phyloP scores from a whole-genome alignment of 1,284 basidiomycete genomes.

The Cystobasidiaceae sp. region DNA sequence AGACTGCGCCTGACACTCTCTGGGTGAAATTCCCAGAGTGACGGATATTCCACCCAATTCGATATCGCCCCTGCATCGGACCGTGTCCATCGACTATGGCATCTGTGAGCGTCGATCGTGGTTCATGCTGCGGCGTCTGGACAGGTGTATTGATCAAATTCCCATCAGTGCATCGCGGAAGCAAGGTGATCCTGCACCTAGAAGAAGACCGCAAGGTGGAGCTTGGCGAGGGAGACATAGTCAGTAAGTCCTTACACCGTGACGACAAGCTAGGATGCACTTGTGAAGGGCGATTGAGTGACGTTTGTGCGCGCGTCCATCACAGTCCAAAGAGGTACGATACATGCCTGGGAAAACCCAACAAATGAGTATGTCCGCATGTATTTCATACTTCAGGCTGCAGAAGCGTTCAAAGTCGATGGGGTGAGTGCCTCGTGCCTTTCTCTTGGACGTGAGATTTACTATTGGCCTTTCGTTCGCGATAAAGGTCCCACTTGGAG shows the following conservation, averaged over 20 bases:
- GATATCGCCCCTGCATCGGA: constrained; percentile 21
- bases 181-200: constrained; percentile 17
- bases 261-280: too few species aligned
- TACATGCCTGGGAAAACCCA: constrained; percentile 17
- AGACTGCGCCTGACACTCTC: background rate
- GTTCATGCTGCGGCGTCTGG: too few species aligned
- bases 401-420: constrained; percentile 7
- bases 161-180: background rate
- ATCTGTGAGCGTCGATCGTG: background rate
- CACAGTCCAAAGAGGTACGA: background rate
- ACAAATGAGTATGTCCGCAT: constrained; percentile 21
- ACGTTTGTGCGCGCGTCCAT: background rate
- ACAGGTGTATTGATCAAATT: too few species aligned
- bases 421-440: background rate
- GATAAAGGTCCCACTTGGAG: background rate
- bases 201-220: constrained; percentile 8
- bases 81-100: constrained; percentile 11
- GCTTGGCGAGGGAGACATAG: constrained; percentile 7
- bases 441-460: background rate
- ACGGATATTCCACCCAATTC: constrained; percentile 15
- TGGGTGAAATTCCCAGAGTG: background rate
- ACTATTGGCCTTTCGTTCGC: background rate
- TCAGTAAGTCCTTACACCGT: background rate
- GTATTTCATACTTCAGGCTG: constrained; percentile 19
- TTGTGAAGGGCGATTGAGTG: background rate